phyloP scores from a whole-genome alignment of 2,329 filamentous ascomycete genomes.

The Mariannaea elegans region DNA sequence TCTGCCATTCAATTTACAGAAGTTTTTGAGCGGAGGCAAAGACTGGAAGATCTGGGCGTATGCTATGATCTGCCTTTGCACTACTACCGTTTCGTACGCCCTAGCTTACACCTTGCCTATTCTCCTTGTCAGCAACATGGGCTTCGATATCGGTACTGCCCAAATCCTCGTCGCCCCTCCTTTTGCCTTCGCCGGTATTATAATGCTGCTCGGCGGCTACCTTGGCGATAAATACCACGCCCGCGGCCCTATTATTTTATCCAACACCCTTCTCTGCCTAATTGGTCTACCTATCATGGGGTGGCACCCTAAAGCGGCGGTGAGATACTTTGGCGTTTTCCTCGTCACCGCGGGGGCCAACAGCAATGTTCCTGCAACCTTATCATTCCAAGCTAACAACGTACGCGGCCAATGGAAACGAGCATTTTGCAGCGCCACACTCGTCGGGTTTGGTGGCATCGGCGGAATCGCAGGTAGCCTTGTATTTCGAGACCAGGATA shows the following conservation, averaged over 20 bases:
- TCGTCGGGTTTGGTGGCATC: constrained; percentile 9
- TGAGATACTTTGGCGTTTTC: constrained; percentile 20
- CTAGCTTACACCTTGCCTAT: constrained; percentile 20
- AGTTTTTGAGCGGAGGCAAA: constrained; percentile 1
- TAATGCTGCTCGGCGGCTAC: constrained; percentile 9
- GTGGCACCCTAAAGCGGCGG: constrained; percentile 4
- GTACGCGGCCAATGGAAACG: constrained; percentile 19
- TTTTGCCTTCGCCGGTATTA: constrained; percentile 15
- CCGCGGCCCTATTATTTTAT: constrained; percentile 10
- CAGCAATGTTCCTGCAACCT: constrained; percentile 5
- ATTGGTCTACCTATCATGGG: constrained; percentile 15
- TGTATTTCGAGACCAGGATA: constrained; percentile 72
- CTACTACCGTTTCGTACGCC: constrained; percentile 14
- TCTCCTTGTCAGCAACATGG: constrained; percentile 19
- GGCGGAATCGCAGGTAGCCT: constrained; percentile 64
- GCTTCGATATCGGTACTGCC: neutral
- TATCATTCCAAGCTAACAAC: constrained; percentile 21
- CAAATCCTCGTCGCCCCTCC: constrained; percentile 20
- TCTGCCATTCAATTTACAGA: neutral
- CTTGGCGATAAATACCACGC: constrained; percentile 9
- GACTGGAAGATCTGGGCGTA: constrained; percentile 18
- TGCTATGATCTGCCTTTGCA: constrained; percentile 19
- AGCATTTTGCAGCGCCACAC: constrained; percentile 4
- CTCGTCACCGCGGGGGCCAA: constrained; percentile 39
- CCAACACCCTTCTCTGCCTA: constrained; percentile 8